phyloP scores from a whole-genome alignment of 108 stramenopile species.

The Thalassiosira profunda region DNA sequence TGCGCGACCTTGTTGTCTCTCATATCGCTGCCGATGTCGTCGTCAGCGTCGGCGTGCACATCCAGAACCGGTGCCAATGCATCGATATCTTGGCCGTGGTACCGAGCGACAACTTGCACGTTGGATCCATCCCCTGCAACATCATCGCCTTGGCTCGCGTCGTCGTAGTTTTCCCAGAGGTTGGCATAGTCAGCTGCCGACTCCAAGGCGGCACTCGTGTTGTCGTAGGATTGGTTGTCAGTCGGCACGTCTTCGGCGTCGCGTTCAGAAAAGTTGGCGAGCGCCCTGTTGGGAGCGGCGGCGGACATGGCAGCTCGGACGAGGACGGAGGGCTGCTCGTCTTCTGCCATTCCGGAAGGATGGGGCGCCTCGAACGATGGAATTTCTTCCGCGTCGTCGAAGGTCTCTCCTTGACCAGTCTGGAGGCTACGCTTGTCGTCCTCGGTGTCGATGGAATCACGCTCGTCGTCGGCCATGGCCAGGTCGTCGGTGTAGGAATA shows the following conservation, averaged over 20 bases:
- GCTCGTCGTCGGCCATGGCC: conserved; percentile 52
- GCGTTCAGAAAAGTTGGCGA: conserved; percentile 4
- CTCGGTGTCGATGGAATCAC: conserved; percentile 47
- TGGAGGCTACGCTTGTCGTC: conserved; percentile 47
- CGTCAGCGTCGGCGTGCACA: conserved; percentile 14
- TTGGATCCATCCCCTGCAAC: conserved; percentile 4
- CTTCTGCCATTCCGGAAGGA: conserved; percentile 1
- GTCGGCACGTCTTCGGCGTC: neutral
- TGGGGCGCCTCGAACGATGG: neutral
- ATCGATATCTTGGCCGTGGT: conserved; percentile 11
- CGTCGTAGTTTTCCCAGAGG: conserved; percentile 30
- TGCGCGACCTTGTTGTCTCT: conserved; percentile 8
- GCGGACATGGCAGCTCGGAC: conserved; percentile 52
- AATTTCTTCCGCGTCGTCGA: conserved; percentile 25
- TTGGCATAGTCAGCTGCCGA: conserved; percentile 30
- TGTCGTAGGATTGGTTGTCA: conserved; percentile 30
- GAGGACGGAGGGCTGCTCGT: conserved; percentile 41
- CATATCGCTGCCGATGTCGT: conserved; percentile 18
- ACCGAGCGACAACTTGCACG: conserved; percentile 12
- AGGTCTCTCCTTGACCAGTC: conserved; percentile 39
- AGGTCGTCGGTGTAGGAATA: conserved; percentile 29
- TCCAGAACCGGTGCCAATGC: conserved; percentile 1
- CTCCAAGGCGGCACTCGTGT: conserved; percentile 25
- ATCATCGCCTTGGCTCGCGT: conserved; percentile 20
- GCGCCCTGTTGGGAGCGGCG: conserved; percentile 1